Evolutionary conservation across 208 protist species (phyloP).

Genomic region (Acanthamoeba healyi): DNA sequence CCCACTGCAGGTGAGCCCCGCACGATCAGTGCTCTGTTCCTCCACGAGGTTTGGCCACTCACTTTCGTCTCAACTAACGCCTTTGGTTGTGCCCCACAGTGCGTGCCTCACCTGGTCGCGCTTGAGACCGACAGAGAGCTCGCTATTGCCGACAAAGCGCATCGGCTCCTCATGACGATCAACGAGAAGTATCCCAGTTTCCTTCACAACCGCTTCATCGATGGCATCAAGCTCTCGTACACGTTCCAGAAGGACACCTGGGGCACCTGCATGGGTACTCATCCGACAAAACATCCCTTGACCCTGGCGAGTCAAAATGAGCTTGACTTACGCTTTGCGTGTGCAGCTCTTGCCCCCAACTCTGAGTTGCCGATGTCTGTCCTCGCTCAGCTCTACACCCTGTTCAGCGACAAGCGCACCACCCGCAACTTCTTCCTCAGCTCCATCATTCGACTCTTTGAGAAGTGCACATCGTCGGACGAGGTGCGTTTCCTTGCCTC

Average conservation of each 20-base stretch:
- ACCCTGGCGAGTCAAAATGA: too few relatives aligned
- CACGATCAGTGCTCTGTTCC: too few relatives aligned
- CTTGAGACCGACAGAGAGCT: constrained; percentile 45
- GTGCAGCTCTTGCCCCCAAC: too few relatives aligned
- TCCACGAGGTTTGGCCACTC: too few relatives aligned
- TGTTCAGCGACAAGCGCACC: constrained; percentile 69
- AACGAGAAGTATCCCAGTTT: constrained; percentile 67
- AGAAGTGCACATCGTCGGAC: constrained; percentile 41
- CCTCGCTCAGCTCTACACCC: constrained; percentile 45
- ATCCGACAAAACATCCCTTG: too few relatives aligned
- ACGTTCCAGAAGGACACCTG: constrained; percentile 45
- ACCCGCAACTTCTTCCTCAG: constrained; percentile 40
- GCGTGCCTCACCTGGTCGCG: constrained; percentile 48
- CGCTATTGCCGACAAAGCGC: constrained; percentile 11
- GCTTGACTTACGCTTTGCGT: too few relatives aligned
- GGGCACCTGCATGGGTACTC: neutral
- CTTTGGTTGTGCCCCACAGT: too few relatives aligned
- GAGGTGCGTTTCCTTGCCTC: too few relatives aligned
- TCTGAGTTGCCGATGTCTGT: neutral
- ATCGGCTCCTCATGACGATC: constrained; percentile 4
- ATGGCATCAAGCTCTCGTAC: constrained; percentile 74
- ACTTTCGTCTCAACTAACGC: too few relatives aligned
- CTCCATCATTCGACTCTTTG: constrained; percentile 38
- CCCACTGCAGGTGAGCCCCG: constrained; percentile 54
- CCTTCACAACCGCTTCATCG: constrained; percentile 61